Evolutionary conservation across 139 green algal genomes (phyloP).

Genomic region (Closterium sp.): DNA sequence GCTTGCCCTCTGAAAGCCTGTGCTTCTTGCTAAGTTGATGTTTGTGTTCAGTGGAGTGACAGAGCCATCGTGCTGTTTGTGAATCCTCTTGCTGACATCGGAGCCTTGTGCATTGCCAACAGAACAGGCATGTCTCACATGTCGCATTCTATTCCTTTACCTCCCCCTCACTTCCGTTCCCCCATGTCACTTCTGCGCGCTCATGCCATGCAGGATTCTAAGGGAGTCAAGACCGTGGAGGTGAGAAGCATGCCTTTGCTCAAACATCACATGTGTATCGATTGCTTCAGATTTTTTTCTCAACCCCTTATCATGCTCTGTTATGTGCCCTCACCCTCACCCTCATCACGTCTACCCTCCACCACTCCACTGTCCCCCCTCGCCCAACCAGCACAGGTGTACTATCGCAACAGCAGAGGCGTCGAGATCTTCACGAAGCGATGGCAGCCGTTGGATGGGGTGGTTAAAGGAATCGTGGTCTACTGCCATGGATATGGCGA

Average conservation of each 20-base stretch:
- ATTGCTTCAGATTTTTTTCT: neutral
- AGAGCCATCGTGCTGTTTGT: too few relatives aligned
- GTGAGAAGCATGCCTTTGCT: neutral
- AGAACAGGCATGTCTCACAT: neutral
- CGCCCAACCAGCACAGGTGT: neutral
- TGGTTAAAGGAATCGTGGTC: constrained; percentile 27
- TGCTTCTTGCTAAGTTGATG: too few relatives aligned
- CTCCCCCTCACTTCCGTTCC: neutral
- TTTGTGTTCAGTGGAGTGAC: too few relatives aligned
- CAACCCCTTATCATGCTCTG: too few relatives aligned
- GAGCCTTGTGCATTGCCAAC: too few relatives aligned
- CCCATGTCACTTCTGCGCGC: neutral
- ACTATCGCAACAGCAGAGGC: constrained; percentile 17
- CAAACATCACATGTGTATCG: neutral
- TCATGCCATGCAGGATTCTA: neutral
- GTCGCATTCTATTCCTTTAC: neutral
- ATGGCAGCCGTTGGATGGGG: constrained; percentile 29
- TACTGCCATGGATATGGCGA: constrained; percentile 50
- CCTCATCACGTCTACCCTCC: too few relatives aligned
- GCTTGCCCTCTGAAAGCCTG: too few relatives aligned
- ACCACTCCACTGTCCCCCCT: neutral
- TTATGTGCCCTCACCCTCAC: too few relatives aligned
- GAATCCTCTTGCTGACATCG: too few relatives aligned
- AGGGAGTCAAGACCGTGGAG: neutral
- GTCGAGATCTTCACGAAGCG: constrained; percentile 35